Evolutionary conservation across 2,329 filamentous ascomycete genomes (phyloP).

Genomic region (Dactylellina sp.): DNA sequence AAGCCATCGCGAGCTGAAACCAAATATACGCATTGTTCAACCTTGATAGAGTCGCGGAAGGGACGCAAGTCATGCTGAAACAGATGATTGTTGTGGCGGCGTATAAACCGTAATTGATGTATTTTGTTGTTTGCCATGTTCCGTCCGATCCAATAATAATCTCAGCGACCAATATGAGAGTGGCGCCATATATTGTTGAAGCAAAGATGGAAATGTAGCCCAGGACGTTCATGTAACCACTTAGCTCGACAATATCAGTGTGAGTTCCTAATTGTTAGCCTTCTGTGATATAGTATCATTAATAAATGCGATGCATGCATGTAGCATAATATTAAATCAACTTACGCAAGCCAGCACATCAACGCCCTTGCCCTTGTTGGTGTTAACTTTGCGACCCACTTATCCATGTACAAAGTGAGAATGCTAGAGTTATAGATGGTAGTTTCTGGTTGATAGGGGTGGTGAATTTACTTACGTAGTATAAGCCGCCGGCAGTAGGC

Average conservation of each 20-base stretch:
- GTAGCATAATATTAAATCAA: conserved; percentile 14
- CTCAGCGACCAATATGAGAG: conserved; percentile 61
- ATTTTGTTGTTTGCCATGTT: conserved; percentile 60
- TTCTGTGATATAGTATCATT: not conserved
- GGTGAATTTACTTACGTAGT: conserved; percentile 58
- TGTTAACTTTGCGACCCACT: conserved; percentile 62
- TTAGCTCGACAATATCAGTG: conserved; percentile 31
- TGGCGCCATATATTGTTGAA: conserved; percentile 62
- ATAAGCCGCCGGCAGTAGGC: conserved; percentile 62
- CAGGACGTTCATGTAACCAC: conserved; percentile 62
- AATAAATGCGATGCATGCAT: not conserved
- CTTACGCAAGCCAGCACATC: conserved; percentile 62
- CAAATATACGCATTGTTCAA: conserved; percentile 61
- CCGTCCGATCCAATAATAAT: conserved; percentile 60
- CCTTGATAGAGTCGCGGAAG: conserved; percentile 59
- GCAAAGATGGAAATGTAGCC: conserved; percentile 62
- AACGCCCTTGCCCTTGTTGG: conserved; percentile 61
- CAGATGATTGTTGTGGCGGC: conserved; percentile 60
- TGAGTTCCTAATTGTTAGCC: not conserved
- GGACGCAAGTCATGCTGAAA: conserved; percentile 62
- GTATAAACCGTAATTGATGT: conserved; percentile 62
- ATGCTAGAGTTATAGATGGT: not conserved
- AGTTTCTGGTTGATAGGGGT: not conserved
- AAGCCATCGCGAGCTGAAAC: conserved; percentile 61
- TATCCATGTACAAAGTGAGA: not conserved